Conservation (phyloP, 441 rosid genomes). For the Eruca vesicaria region DNA sequence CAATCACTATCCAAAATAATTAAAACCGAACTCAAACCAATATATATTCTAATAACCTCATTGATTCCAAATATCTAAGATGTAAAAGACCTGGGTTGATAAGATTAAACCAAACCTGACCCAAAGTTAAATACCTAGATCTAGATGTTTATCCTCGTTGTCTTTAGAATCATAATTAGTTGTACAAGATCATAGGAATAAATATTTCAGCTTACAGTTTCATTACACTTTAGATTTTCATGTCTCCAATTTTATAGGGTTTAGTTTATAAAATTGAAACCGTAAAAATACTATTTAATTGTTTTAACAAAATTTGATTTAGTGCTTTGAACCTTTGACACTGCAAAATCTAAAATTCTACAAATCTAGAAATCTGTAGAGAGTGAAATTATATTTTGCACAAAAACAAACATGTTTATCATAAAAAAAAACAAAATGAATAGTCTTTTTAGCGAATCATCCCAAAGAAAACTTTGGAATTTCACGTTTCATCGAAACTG, state of each 20-base stretch:
- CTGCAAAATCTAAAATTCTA: background rate
- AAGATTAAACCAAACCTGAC: too few species aligned
- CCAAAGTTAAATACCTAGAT: too few species aligned
- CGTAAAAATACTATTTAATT: background rate
- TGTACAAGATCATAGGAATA: too few species aligned
- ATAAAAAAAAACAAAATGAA: too few species aligned
- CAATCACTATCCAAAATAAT: too few species aligned
- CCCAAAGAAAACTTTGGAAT: background rate
- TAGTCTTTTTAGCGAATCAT: too few species aligned
- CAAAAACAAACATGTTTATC: background rate
- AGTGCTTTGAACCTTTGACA: background rate
- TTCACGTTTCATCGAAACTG: background rate
- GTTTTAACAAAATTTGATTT: background rate
- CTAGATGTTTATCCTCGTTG: too few species aligned
- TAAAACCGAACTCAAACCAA: too few species aligned
- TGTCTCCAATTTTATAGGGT: background rate
- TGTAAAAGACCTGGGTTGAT: too few species aligned
- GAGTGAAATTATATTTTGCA: background rate
- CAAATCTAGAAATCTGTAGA: background rate
- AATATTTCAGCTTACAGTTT: background rate
- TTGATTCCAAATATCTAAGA: too few species aligned
- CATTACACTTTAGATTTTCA: background rate
- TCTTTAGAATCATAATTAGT: too few species aligned
- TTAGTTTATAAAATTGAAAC: background rate
- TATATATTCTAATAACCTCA: too few species aligned